Conservation (phyloP, 352 stramenopile species). For the Phytophthora uliginosa region DNA sequence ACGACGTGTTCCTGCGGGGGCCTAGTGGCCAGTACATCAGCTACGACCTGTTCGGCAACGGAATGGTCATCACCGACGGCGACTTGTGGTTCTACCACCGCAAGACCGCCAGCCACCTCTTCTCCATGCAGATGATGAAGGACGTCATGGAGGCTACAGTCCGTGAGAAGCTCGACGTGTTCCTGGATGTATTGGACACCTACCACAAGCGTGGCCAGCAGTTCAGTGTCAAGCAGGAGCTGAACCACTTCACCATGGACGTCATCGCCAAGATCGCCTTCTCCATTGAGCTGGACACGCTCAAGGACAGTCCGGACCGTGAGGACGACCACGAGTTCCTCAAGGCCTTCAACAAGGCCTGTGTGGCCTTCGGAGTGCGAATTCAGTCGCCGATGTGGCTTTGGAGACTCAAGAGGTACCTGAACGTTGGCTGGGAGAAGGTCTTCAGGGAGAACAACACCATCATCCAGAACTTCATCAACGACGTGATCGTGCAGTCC, state of each 20-base stretch:
- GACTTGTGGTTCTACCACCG: conserved; percentile 69
- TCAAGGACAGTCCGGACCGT: conserved; percentile 41
- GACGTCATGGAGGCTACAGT: conserved; percentile 55
- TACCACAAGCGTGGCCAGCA: conserved; percentile 23
- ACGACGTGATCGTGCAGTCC: conserved; percentile 61
- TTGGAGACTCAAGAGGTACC: conserved; percentile 43
- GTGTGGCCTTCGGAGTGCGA: conserved; percentile 41
- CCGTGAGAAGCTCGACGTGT: conserved; percentile 34
- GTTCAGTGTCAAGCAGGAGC: conserved; percentile 55
- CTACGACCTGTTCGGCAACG: conserved; percentile 68
- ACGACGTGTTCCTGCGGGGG: conserved; percentile 76
- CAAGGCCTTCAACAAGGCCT: conserved; percentile 51
- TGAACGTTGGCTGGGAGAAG: conserved; percentile 54
- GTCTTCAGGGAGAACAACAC: conserved; percentile 49
- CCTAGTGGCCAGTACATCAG: conserved; percentile 41
- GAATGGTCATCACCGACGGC: conserved; percentile 51
- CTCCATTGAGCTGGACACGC: conserved; percentile 49
- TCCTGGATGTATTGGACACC: conserved; percentile 36
- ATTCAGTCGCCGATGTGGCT: conserved; percentile 44
- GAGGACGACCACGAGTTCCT: conserved; percentile 60
- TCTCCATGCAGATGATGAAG: conserved; percentile 66
- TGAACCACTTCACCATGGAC: conserved; percentile 72
- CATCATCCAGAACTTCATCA: conserved; percentile 57
- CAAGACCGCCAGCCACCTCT: conserved; percentile 89
- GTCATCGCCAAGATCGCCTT: conserved; percentile 73